A percentile compares a stretch with the other conserved stretches of the same genome.
Evolutionary conservation across 495 filamentous ascomycete genomes (phyloP).

Genomic region (Neurospora sp.): DNA sequence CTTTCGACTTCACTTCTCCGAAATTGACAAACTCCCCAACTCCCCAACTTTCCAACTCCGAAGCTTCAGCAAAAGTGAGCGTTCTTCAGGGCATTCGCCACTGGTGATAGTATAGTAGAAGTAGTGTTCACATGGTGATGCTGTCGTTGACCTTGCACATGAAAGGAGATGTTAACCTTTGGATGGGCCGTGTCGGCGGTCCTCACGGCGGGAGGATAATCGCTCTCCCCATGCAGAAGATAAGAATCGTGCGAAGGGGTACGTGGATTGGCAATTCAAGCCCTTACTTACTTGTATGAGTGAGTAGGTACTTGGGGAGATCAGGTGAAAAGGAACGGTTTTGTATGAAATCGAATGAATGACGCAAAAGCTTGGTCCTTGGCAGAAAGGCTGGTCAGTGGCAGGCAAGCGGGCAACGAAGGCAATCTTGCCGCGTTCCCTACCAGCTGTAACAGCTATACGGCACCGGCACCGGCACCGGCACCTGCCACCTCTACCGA

Average conservation of each 20-base stretch:
- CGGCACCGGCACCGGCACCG: background rate
- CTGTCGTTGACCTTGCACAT: background rate
- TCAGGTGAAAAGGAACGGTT: background rate
- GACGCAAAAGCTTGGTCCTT: background rate
- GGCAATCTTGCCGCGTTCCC: background rate
- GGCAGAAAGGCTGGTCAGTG: background rate
- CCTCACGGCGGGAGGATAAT: background rate
- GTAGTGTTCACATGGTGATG: background rate
- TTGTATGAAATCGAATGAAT: background rate
- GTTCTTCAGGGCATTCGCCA: background rate
- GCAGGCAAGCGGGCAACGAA: background rate
- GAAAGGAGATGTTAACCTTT: background rate
- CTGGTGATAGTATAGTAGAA: background rate
- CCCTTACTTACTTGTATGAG: no score
- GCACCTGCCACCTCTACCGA: no score
- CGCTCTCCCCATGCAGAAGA: background rate
- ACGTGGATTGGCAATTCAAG: background rate
- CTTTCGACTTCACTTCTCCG: background rate
- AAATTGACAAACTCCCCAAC: background rate
- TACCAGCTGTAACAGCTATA: background rate
- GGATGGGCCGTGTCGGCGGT: background rate
- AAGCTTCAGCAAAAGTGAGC: background rate
- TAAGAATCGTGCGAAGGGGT: background rate
- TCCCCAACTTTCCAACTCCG: background rate
- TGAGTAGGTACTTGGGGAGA: no score